A percentile compares a stretch with the other conserved stretches of the same genome.
Conservation (phyloP, 306 rosid genomes). For the Pueraria montana region DNA sequence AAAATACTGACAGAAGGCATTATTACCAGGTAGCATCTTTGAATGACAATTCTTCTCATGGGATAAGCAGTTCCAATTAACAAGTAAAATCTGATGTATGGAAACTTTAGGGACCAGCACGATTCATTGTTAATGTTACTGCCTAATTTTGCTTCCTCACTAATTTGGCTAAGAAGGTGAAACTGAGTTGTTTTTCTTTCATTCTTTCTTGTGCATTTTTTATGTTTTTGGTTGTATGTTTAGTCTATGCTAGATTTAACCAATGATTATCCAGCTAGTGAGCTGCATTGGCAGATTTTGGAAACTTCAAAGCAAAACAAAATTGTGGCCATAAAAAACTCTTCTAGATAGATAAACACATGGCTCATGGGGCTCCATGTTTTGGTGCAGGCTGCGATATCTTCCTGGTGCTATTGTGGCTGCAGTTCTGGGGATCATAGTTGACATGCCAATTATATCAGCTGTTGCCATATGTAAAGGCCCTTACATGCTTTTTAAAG, state of each 20-base stretch:
- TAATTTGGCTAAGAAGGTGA: not conserved
- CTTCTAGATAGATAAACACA: not conserved
- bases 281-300: not conserved
- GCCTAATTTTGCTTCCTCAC: not conserved
- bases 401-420: constrained; percentile 79
- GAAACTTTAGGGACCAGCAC: not conserved
- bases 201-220: constrained; percentile 2
- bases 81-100: not conserved
- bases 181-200: constrained; percentile 5
- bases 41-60: not conserved
- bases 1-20: not conserved
- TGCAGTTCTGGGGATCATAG: constrained; percentile 68
- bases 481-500: constrained; percentile 92
- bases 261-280: not conserved
- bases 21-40: not conserved
- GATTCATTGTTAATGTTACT: not conserved
- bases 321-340: not conserved
- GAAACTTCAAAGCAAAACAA: constrained; percentile 2
- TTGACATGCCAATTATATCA: constrained; percentile 81
- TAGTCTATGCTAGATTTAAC: constrained; percentile 25
- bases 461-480: constrained; percentile 72
- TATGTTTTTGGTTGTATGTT: not conserved
- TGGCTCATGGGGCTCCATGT: not conserved
- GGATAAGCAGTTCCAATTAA: not conserved
- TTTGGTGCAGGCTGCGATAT: constrained; percentile 66